Evolutionary conservation across 2,329 filamentous ascomycete species (phyloP).

Genomic region (Fonsecaea erecta): DNA sequence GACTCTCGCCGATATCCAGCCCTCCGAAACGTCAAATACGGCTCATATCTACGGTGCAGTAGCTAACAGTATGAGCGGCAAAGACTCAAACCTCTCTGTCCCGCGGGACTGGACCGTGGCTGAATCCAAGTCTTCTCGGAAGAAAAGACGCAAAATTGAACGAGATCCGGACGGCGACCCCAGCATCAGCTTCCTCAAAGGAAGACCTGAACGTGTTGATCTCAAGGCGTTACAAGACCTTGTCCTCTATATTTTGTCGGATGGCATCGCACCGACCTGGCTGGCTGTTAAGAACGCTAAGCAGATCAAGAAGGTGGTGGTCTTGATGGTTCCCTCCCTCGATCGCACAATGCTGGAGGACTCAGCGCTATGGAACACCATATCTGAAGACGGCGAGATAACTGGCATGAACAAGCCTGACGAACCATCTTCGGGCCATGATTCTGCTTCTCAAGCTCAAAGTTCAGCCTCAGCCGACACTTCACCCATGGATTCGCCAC

Average conservation of each 20-base stretch:
- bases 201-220: slow-evolving; percentile 47
- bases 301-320: slow-evolving; percentile 73
- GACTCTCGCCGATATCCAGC: not conserved
- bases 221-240: slow-evolving; percentile 64
- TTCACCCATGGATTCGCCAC: not conserved
- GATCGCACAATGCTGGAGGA: slow-evolving; percentile 76
- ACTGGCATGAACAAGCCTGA: not conserved
- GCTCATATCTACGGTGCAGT: not conserved
- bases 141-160: slow-evolving; percentile 30
- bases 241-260: slow-evolving; percentile 65
- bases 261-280: slow-evolving; percentile 66
- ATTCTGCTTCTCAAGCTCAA: not conserved
- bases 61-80: slow-evolving; percentile 3
- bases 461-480: not conserved
- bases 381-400: not conserved
- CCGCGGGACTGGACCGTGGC: slow-evolving; percentile 21
- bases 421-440: not conserved
- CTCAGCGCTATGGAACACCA: slow-evolving; percentile 15
- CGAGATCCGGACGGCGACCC: slow-evolving; percentile 11
- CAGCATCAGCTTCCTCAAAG: slow-evolving; percentile 27
- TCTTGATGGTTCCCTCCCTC: slow-evolving; percentile 88
- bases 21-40: not conserved
- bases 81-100: not conserved
- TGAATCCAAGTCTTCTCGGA: slow-evolving; percentile 29
- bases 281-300: slow-evolving; percentile 62